Evolutionary conservation across 345 rosid genomes (phyloP), one percentile per base, ranked within the genome.

Genomic region (Dipteronia dyeriana): DNA sequence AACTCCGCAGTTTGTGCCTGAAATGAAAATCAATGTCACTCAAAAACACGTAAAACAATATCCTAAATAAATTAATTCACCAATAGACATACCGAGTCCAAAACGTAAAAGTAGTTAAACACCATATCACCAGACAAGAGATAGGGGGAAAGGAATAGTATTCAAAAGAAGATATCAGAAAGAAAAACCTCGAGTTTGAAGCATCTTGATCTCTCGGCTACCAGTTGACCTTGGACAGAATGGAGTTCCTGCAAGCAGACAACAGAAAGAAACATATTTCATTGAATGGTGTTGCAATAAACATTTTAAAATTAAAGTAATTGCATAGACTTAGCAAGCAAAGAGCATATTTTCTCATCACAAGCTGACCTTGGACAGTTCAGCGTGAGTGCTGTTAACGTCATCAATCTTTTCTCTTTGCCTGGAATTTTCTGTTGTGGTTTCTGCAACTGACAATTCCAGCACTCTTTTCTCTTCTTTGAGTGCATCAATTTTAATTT

Each of bases 191-290:
- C 99, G 71, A 94, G 88, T 83, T 94, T 96, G 73, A 91, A 92
- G 93, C 97, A 96, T 92, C 99, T 90, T 83, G 98, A 96, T 84
- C 97, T 91, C 88, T 96, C 99, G 3, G 97, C 84, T 63, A 82
- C 83, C 68, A 92, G 90, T 84, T 94, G 98, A 82, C 97, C 94
- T 82, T 90, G 95, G 73, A 96, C 97, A 25, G 98, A 96, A 41
- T 87, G 90, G 68, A 94, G 92, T 87, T 96, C 98, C 99, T 96
- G 85, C 63, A 80, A 73, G 45, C 61, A 68, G 71, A 29, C n/a
- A 51, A 34, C 54, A 57, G 12, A 54, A 34, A 51, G 63, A 61
- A 57, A 12, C 29, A 63, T 73, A 43, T 31, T 68, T 10, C 57
- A 69, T 16, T 41, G 11, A 31, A 68, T 34, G 47, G 23, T 25